phyloP scores from a whole-genome alignment of 495 filamentous ascomycete species.

The Neurospora sublineolata region DNA sequence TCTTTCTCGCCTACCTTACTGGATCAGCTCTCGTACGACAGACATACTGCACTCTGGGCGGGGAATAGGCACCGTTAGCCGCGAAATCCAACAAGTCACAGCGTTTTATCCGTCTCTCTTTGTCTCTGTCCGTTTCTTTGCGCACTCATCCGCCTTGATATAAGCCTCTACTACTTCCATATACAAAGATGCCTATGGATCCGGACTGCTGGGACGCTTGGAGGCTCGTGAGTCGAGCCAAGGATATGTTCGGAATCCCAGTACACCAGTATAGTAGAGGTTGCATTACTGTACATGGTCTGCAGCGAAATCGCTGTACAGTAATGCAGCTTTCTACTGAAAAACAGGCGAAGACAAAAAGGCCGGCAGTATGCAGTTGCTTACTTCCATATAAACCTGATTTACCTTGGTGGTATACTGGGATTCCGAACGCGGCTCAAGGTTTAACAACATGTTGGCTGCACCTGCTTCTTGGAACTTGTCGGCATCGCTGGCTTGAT shows the following conservation, averaged over 20 bases:
- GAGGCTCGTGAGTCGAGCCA: background rate
- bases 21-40: background rate
- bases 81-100: background rate
- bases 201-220: background rate
- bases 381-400: too few relatives aligned
- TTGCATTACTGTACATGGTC: too few relatives aligned
- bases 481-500: background rate
- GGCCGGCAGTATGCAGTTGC: too few relatives aligned
- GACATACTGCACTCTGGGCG: background rate
- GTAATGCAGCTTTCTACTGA: too few relatives aligned
- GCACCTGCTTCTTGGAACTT: background rate
- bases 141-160: background rate
- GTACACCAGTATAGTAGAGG: too few relatives aligned
- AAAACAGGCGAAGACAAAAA: too few relatives aligned
- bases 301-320: too few relatives aligned
- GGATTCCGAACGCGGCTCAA: too few relatives aligned
- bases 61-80: too few relatives aligned
- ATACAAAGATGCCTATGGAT: accelerated
- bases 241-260: too few relatives aligned
- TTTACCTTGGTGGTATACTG: too few relatives aligned
- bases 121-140: background rate
- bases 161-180: background rate
- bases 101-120: background rate
- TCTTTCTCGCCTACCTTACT: too few relatives aligned
- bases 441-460: background rate